Evolutionary conservation across 805 yeast genomes (phyloP), one percentile per base, ranked within the genome.

Genomic region (Barnettozyma salicaria): DNA sequence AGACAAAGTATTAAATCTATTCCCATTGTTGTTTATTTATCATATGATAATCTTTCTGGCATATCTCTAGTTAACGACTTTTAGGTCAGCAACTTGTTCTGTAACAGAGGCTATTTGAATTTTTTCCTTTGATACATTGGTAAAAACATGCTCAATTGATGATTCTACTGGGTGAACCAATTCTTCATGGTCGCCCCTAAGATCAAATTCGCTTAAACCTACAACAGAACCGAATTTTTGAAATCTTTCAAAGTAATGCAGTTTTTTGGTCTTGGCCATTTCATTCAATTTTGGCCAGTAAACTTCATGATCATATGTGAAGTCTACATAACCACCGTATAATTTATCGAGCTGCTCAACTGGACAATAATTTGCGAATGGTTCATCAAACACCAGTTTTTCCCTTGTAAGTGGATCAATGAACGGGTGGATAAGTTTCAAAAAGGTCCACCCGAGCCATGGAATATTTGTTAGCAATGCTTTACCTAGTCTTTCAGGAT

Each of bases 351-450:
- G 70, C 59, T 88, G 96, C 38, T 76, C 81, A 19, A 60, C 60
- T 1, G 95, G 95, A 11, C 88, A 92, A 52, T 83, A 90, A 24
- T 85, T 67, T 17, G 77, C 72, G 61, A 89, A 86, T 12, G 96
- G 95, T 50, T 88, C 86, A 58, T 86, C 94, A 56, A 79, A 92
- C 4, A 88, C 94, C 45, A 92, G 72, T 64, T 92, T 92, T 60
- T 89, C 96, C 44, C 95, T 72, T 2, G 99, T 92, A 53, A 86
- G 64, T 8, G 98, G 97, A 56, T 92, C 98, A 47, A 92, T 92
- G 59, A 92, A 92, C 5, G 99, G 98, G 52, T 85, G 86, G 46
- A 90, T 89, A 45, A 92, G 65, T 64, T 84, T 89, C 49, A 92
- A 65, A 53, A 92, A 92, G 8, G 96, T 80, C 85, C 95, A 84